Evolutionary conservation across 495 filamentous ascomycete genomes (phyloP).

Genomic region (Penicillium fimorum): DNA sequence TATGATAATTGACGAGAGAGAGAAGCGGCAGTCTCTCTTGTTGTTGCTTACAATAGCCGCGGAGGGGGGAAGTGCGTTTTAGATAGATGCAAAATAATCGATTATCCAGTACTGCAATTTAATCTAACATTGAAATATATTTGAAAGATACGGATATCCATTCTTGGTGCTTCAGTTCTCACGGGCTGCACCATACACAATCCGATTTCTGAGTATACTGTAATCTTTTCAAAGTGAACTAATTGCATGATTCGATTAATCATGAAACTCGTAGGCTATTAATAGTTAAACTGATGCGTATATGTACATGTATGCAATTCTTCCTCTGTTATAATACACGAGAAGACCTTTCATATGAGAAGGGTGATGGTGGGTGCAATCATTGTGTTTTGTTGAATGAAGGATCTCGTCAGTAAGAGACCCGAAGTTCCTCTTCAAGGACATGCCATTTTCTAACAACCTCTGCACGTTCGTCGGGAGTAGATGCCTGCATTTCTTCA

Average conservation of each 20-base stretch:
- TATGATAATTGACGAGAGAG: slow-evolving; percentile 22
- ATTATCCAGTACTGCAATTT: too few relatives aligned
- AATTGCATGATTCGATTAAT: background rate
- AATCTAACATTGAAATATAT: too few relatives aligned
- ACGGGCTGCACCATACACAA: too few relatives aligned
- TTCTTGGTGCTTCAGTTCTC: too few relatives aligned
- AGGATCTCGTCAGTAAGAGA: background rate
- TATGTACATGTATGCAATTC: background rate
- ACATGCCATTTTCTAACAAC: slow-evolving; percentile 21
- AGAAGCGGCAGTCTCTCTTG: slow-evolving; percentile 16
- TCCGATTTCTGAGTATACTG: too few relatives aligned
- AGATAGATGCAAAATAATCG: too few relatives aligned
- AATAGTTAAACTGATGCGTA: background rate
- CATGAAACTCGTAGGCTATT: background rate
- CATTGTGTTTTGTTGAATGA: background rate
- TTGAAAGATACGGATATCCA: too few relatives aligned
- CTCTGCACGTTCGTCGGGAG: slow-evolving; percentile 18
- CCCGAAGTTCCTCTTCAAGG: slow-evolving; percentile 14
- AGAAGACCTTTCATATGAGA: background rate
- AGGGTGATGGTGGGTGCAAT: background rate
- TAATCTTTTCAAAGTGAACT: too few relatives aligned
- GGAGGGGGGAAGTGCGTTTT: too few relatives aligned
- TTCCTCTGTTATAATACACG: background rate
- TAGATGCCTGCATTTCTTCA: slow-evolving; percentile 26
- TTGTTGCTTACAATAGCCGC: background rate